These are phyloP conservation scores for Candida cerambycidarum DNA, from an alignment of 805 yeast genomes.

Conservation along the genomic window DNA sequence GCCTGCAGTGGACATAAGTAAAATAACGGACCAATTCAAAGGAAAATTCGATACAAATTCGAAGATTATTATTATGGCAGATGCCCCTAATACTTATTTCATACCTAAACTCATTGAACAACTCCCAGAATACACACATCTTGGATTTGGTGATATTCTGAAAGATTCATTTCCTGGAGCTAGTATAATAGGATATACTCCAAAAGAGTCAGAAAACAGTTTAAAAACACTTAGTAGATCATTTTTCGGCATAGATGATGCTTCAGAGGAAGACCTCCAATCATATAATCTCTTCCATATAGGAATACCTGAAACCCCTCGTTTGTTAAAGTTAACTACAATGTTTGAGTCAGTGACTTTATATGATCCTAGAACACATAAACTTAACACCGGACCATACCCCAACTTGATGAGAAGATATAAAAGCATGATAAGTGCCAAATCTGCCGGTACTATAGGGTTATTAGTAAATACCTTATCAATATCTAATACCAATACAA, in stretches of 20 bases:
- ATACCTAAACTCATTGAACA: constrained; percentile 38
- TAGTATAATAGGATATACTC: constrained; percentile 43
- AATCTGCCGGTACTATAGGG: constrained; percentile 91
- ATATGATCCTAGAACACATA: constrained; percentile 42
- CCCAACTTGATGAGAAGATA: constrained; percentile 84
- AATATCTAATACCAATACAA: constrained; percentile 64
- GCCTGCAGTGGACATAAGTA: constrained; percentile 51
- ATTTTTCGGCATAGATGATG: constrained; percentile 15
- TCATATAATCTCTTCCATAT: constrained; percentile 68
- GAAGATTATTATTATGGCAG: constrained; percentile 68
- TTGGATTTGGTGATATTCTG: constrained; percentile 34
- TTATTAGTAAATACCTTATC: constrained; percentile 88
- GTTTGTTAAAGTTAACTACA: constrained; percentile 73
- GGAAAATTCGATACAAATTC: constrained; percentile 36
- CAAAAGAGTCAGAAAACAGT: constrained; percentile 11
- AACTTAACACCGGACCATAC: constrained; percentile 55
- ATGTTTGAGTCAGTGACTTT: constrained; percentile 55
- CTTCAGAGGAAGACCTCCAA: constrained; percentile 23
- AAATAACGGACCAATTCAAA: constrained; percentile 40
- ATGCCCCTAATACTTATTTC: constrained; percentile 60
- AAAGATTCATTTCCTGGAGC: constrained; percentile 29
- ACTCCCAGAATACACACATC: constrained; percentile 33
- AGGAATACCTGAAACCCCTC: constrained; percentile 73
- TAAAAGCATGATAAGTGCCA: constrained; percentile 80
- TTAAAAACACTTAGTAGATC: constrained; percentile 16